A percentile compares a stretch with the other conserved stretches of the same genome.
phyloP scores from a whole-genome alignment of 2,329 filamentous ascomycete genomes.

The Botrytis galanthina region DNA sequence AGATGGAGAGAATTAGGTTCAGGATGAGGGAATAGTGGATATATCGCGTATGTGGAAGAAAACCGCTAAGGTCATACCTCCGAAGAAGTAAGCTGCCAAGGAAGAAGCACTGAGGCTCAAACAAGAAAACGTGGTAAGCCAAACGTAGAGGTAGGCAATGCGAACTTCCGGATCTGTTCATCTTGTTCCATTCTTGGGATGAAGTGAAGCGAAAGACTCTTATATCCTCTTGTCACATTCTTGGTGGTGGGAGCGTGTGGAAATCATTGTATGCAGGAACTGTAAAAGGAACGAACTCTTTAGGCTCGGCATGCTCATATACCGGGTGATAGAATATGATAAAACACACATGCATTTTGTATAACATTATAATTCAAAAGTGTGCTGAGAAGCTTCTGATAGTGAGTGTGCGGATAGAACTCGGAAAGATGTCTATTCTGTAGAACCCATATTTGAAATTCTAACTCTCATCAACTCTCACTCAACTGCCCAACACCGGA shows the following conservation, averaged over 20 bases:
- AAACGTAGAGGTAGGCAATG: not conserved
- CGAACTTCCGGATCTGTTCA: not conserved
- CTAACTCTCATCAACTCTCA: not conserved
- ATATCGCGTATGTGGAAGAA: not conserved
- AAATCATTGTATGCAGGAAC: not conserved
- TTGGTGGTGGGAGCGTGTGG: not conserved
- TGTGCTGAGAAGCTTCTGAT: not conserved
- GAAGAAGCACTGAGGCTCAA: not conserved
- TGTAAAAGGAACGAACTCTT: not conserved
- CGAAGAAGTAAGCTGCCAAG: slow-evolving; percentile 22
- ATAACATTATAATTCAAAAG: not conserved
- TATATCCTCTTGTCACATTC: not conserved
- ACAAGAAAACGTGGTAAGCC: slow-evolving; percentile 9
- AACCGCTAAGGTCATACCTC: not conserved
- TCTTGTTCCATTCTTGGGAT: not conserved
- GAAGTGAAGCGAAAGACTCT: not conserved
- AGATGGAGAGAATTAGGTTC: slow-evolving; percentile 7
- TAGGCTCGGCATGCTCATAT: not conserved
- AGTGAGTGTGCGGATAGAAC: not conserved
- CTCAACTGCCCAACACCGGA: not conserved
- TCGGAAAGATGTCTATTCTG: not conserved
- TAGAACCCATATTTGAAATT: not conserved
- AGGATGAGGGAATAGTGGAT: slow-evolving; percentile 1
- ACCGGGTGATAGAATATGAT: not conserved
- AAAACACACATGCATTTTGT: not conserved